These are phyloP conservation scores for Scolecobasidium constrictum DNA, from an alignment of 2,329 filamentous ascomycete species.

Conservation along the genomic window DNA sequence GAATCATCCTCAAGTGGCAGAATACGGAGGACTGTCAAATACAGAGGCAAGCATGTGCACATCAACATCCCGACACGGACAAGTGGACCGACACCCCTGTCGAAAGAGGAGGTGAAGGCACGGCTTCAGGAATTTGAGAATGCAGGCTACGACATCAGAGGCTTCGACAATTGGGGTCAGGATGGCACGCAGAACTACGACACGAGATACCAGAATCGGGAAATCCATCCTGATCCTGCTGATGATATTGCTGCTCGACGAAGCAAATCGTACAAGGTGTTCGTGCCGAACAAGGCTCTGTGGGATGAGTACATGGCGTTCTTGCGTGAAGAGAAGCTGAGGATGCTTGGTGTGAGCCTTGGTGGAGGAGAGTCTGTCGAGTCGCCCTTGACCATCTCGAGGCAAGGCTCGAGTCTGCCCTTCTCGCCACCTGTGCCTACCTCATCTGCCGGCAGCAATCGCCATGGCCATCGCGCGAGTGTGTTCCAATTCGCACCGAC, in stretches of 20 bases:
- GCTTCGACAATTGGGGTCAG: conserved; percentile 7
- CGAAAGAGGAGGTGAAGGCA: conserved; percentile 6
- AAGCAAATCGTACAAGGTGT: conserved; percentile 46
- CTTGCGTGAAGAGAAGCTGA: conserved; percentile 81
- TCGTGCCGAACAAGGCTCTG: conserved; percentile 58
- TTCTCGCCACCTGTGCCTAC: conserved; percentile 78
- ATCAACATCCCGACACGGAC: conserved; percentile 3
- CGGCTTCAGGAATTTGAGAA: conserved; percentile 9
- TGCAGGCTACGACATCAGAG: conserved; percentile 11
- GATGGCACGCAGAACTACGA: background rate
- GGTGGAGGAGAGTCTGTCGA: conserved; percentile 57
- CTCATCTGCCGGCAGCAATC: conserved; percentile 65
- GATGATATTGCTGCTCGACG: conserved; percentile 48
- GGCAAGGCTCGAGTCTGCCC: conserved; percentile 58
- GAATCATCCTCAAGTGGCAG: conserved; percentile 4
- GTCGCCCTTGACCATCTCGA: conserved; percentile 51
- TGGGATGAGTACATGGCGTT: conserved; percentile 75
- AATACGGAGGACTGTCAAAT: conserved; percentile 3
- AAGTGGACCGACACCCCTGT: conserved; percentile 5
- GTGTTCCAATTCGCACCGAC: conserved; percentile 45
- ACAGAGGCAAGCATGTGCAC: conserved; percentile 6
- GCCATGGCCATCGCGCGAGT: conserved; percentile 43
- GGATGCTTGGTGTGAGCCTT: conserved; percentile 77
- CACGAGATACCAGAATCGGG: conserved; percentile 46
- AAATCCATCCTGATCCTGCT: conserved; percentile 53